Evolutionary conservation across 2,329 filamentous ascomycete species (phyloP).

Genomic region (Coccinonectria pachysandricola): DNA sequence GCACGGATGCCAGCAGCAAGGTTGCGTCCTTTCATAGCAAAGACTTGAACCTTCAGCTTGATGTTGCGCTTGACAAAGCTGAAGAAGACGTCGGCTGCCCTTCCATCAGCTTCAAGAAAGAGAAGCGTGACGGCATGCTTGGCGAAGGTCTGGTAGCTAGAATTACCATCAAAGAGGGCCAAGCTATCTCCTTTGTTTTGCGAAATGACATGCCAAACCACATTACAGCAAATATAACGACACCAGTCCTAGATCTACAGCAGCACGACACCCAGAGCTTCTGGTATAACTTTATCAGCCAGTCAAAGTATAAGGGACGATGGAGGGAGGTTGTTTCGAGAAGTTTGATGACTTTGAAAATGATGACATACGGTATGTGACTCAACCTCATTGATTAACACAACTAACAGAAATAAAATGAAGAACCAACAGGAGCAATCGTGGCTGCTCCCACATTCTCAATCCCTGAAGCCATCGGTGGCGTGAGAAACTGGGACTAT

Average conservation of each 20-base stretch:
- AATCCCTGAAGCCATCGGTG: slow-evolving; percentile 63
- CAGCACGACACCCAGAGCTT: slow-evolving; percentile 61
- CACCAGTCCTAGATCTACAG: slow-evolving; percentile 45
- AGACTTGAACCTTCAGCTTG: slow-evolving; percentile 51
- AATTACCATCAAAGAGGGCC: slow-evolving; percentile 52
- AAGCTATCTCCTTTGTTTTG: slow-evolving; percentile 59
- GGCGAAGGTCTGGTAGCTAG: slow-evolving; percentile 54
- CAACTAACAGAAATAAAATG: slow-evolving; percentile 9
- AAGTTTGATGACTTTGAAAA: slow-evolving; percentile 64
- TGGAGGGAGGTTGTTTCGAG: slow-evolving; percentile 63
- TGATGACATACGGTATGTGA: slow-evolving; percentile 51
- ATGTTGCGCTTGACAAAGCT: slow-evolving; percentile 55
- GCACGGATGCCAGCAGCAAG: slow-evolving; percentile 38
- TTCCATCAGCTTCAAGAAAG: slow-evolving; percentile 43
- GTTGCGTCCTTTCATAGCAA: slow-evolving; percentile 53
- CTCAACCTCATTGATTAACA: not conserved
- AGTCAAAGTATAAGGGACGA: slow-evolving; percentile 59
- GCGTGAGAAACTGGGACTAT: slow-evolving; percentile 59
- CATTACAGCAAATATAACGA: slow-evolving; percentile 47
- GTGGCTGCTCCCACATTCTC: slow-evolving; percentile 70
- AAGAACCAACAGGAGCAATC: slow-evolving; percentile 68
- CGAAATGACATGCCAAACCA: slow-evolving; percentile 51
- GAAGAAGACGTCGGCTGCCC: slow-evolving; percentile 34
- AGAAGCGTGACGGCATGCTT: slow-evolving; percentile 38
- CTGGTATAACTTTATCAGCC: slow-evolving; percentile 65